Percentiles rank a stretch among this genome's conserved stretches.
These are phyloP conservation scores for Desmodesmus armatus DNA, from an alignment of 139 green algal species.

Conservation along the genomic window DNA sequence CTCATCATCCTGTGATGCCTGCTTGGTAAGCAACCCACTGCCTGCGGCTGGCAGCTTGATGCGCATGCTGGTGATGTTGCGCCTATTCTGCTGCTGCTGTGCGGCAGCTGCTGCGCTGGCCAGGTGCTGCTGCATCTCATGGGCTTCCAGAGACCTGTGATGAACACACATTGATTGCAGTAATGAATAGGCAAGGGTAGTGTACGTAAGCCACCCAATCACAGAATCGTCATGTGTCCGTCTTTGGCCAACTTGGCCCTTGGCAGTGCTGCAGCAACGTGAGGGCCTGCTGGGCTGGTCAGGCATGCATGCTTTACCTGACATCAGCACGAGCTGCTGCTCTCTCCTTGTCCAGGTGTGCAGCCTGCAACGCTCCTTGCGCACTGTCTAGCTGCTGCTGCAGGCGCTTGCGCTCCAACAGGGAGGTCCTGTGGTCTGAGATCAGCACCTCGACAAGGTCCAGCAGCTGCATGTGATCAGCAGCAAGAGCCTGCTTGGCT, in stretches of 20 bases:
- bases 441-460: slow-evolving; percentile 13
- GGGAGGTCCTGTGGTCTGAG: slow-evolving; percentile 14
- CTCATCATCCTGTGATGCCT: background rate
- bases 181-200: too few species aligned
- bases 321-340: slow-evolving; percentile 20
- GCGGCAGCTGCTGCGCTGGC: slow-evolving; percentile 15
- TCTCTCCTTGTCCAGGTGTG: slow-evolving; percentile 24
- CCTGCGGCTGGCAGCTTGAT: background rate
- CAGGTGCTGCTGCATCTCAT: background rate
- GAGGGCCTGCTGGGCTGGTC: background rate
- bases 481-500: background rate
- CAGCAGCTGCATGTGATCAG: slow-evolving; percentile 41
- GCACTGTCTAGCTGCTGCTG: slow-evolving; percentile 1
- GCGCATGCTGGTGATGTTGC: slow-evolving; percentile 1
- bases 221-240: too few species aligned
- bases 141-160: background rate
- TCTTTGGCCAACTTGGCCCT: too few species aligned
- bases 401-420: slow-evolving; percentile 35
- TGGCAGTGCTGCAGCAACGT: too few species aligned
- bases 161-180: too few species aligned
- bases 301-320: slow-evolving; percentile 15
- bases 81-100: slow-evolving; percentile 4
- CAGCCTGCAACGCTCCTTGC: background rate
- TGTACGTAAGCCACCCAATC: too few species aligned
- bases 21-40: background rate